Evolutionary conservation across 106 monocot species (phyloP).

Genomic region (Apostasia ramifera): DNA sequence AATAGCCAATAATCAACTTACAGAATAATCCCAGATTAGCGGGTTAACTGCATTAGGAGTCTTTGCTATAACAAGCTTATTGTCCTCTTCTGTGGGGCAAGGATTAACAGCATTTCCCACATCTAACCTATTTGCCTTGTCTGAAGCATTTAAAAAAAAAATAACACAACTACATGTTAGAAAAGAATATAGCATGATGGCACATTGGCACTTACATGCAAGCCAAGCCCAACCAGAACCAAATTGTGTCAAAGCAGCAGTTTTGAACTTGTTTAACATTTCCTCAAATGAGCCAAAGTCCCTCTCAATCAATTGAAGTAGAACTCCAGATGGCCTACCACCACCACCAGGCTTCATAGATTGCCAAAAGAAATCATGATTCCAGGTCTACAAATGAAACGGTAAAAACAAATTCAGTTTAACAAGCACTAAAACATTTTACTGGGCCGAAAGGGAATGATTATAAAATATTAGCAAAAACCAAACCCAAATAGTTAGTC

Average conservation of each 20-base stretch:
- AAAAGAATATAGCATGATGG: background rate
- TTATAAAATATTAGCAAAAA: too few species aligned
- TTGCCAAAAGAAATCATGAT: conserved; percentile 91
- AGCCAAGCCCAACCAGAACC: conserved; percentile 99
- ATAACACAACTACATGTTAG: background rate
- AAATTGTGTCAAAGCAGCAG: conserved; percentile 63
- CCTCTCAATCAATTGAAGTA: conserved; percentile 66
- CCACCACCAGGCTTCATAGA: conserved; percentile 80
- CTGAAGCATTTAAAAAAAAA: conserved; percentile 21
- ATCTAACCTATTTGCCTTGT: conserved; percentile 66
- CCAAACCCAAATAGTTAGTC: too few species aligned
- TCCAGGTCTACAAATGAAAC: conserved; percentile 58
- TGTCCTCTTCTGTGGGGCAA: conserved; percentile 56
- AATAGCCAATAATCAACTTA: conserved; percentile 24
- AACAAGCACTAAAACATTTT: too few species aligned
- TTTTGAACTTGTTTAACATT: conserved; percentile 50
- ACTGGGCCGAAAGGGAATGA: too few species aligned
- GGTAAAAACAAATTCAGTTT: background rate
- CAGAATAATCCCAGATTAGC: conserved; percentile 78
- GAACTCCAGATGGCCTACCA: conserved; percentile 55
- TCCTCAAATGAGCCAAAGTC: conserved; percentile 82
- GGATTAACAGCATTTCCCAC: conserved; percentile 81
- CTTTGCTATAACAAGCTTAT: conserved; percentile 67
- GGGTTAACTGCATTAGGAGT: conserved; percentile 94
- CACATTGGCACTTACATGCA: conserved; percentile 39